Conservation (phyloP, 2,329 filamentous ascomycete species). For the Aspergillaceae sp. region DNA sequence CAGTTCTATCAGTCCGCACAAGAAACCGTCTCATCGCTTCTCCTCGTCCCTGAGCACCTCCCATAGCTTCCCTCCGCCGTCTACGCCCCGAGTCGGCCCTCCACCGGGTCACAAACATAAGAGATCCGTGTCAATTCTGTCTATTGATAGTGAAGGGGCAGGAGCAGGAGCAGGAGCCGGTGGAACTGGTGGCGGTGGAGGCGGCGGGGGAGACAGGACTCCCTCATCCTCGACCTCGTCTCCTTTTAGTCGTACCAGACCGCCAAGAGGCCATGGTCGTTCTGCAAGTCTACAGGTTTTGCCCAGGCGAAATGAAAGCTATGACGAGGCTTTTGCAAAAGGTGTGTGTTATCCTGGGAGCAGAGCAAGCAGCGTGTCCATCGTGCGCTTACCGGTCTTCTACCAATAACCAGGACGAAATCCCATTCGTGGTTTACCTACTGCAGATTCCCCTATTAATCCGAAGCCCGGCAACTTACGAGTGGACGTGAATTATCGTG, state of each 20-base stretch:
- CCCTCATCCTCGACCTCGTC: conserved; percentile 21
- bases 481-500: conserved; percentile 26
- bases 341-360: conserved; percentile 25
- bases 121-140: conserved; percentile 74
- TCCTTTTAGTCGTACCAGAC: conserved; percentile 40
- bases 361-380: neutral
- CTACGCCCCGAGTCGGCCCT: conserved; percentile 25
- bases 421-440: conserved; percentile 25
- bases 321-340: conserved; percentile 32
- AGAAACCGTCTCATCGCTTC: conserved; percentile 28
- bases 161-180: conserved; percentile 3
- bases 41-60: conserved; percentile 35
- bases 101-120: conserved; percentile 53
- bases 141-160: conserved; percentile 51
- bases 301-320: conserved; percentile 39
- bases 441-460: conserved; percentile 23
- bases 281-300: conserved; percentile 75
- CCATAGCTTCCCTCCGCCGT: conserved; percentile 35
- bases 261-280: conserved; percentile 59
- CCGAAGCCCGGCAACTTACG: conserved; percentile 19
- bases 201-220: conserved; percentile 17
- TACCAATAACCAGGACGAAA: conserved; percentile 21
- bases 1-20: conserved; percentile 24
- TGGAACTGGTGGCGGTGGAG: neutral
- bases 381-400: neutral